These are phyloP conservation scores for Musa itinerans DNA, from an alignment of 176 grass and related monocot species.

Conservation along the genomic window DNA sequence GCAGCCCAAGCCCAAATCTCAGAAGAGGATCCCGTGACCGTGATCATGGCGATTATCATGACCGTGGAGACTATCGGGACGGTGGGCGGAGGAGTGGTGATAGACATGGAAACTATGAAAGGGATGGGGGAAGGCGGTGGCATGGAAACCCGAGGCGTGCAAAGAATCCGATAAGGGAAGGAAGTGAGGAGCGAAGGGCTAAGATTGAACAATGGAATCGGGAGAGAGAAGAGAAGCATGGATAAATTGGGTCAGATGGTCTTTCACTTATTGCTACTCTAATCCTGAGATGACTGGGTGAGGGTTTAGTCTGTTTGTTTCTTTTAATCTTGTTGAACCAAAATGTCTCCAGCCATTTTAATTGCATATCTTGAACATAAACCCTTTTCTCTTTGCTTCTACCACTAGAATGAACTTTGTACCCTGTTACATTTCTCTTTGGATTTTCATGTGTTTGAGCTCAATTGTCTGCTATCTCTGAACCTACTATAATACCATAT, in stretches of 20 bases:
- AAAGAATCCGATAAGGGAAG: slow-evolving; percentile 14
- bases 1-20: slow-evolving; percentile 4
- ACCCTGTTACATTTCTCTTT: no score
- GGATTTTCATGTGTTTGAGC: no score
- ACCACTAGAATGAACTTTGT: no score
- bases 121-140: slow-evolving; percentile 8
- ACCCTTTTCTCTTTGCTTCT: no score
- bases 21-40: not conserved
- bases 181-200: slow-evolving; percentile 21
- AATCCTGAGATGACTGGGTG: slow-evolving; percentile 2
- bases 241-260: not conserved
- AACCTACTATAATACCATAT: no score
- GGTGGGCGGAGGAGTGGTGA: not conserved
- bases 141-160: slow-evolving; percentile 6
- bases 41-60: not conserved
- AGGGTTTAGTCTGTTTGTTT: not conserved
- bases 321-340: no score
- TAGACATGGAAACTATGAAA: slow-evolving; percentile 13
- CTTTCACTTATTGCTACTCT: not conserved
- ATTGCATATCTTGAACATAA: no score
- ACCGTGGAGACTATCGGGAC: not conserved
- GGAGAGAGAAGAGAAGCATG: slow-evolving; percentile 9
- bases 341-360: no score
- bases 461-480: no score
- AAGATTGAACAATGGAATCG: slow-evolving; percentile 25